A percentile compares a stretch with the other conserved stretches of the same genome.
phyloP scores from a whole-genome alignment of 345 rosid species.

The Abelmoschus esculentus region DNA sequence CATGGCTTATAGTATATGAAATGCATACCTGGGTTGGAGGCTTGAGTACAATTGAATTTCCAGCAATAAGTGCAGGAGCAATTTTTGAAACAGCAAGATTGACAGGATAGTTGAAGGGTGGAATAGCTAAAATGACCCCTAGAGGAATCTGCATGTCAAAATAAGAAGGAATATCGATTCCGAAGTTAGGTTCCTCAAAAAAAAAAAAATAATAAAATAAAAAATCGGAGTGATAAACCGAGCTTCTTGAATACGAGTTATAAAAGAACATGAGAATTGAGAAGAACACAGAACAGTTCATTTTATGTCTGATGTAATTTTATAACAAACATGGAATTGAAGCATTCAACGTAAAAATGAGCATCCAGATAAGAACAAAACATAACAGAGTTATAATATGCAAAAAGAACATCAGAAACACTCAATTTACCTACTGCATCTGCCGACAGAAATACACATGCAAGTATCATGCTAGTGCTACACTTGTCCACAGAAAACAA shows the following conservation, averaged over 20 bases:
- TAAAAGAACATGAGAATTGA: background rate
- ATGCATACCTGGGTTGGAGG: slow-evolving; percentile 87
- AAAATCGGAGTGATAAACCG: background rate
- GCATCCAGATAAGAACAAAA: background rate
- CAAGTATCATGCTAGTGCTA: background rate
- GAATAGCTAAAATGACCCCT: slow-evolving; percentile 88
- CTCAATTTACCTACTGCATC: background rate
- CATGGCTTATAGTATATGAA: background rate
- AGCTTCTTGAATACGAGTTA: background rate
- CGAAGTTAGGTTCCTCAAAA: background rate
- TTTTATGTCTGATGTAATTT: background rate
- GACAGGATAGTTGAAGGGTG: slow-evolving; percentile 97
- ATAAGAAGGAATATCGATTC: background rate
- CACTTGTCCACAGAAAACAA: background rate
- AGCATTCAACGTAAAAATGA: background rate
- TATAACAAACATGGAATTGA: background rate
- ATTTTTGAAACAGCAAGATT: slow-evolving; percentile 96
- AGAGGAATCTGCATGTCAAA: slow-evolving; percentile 54
- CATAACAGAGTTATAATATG: background rate
- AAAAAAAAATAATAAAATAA: no score
- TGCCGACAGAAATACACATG: background rate
- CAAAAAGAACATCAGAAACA: background rate
- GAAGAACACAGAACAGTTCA: background rate
- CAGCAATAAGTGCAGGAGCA: slow-evolving; percentile 86
- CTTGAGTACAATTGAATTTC: slow-evolving; percentile 91